Base-by-base conservation (phyloP, 441 rosid genomes). In the Adansonia grandidieri region DNA sequence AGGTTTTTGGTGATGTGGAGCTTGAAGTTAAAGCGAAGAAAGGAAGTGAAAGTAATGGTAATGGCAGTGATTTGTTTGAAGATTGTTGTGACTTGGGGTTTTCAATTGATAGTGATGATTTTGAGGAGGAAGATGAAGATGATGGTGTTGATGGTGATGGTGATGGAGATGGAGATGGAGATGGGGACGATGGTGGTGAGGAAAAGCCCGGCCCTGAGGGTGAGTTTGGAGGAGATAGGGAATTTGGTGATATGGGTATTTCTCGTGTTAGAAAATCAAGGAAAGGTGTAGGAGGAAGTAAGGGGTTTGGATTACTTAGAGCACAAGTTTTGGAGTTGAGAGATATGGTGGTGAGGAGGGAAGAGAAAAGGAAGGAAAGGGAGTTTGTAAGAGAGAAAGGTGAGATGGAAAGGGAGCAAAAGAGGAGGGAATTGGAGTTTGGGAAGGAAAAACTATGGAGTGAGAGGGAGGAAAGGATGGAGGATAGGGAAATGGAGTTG, bases 1-100 rank as follows among this genome's bases (percentile, higher is more conserved):
- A 91, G 79, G 96, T 90, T n/a, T 91, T 91, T 79, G 96, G 96
- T 51, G 96, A 90, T 61, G 88, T 90, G 68, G 94, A 91, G 82
- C 88, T 91, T 17, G 95, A 91, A 24, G 86, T 81, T 44, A 89
- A 82, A 81, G 90, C 87, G 50, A 91, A 82, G 79, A 88, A 85
- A 80, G 65, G 61, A 11, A 82, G 65, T 76, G 83, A 81, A 37
- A 73, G 77, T 14, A 80, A 71, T 28, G 79, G 81, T 71, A 64
- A 37, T 54, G 78, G 83, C 24, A 81, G 83, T 71, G 91, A 85
- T 83, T 79, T 89, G 82, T 87, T 88, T 79, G 86, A 82, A 65
- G 90, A 87, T 76, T 88, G 88, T 73, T 88, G 86, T 57, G 89
- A 83, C 78, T 79, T 89, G 85, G 91, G 89, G 48, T 85, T 87